phyloP scores from a whole-genome alignment of 75 land plant genomes.

The Chamaecyparis obtusa region DNA sequence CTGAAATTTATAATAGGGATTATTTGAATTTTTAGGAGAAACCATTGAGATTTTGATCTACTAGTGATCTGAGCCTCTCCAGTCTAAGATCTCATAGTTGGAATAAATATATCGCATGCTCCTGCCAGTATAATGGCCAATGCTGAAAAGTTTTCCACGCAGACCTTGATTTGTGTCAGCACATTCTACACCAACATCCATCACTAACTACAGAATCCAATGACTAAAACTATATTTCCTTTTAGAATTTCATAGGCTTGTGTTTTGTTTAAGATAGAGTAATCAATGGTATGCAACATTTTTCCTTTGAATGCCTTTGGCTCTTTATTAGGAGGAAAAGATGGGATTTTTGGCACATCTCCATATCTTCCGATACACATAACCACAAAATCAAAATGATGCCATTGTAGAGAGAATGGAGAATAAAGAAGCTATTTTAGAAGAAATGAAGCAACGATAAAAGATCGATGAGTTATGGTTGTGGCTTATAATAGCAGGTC shows the following conservation, averaged over 20 bases:
- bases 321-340: constrained; percentile 43
- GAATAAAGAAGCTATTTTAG: too few relatives aligned
- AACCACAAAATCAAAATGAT: constrained; percentile 60
- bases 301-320: constrained; percentile 65
- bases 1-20: too few relatives aligned
- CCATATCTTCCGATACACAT: constrained; percentile 78
- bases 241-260: constrained; percentile 31
- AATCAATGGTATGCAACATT: constrained; percentile 74
- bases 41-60: too few relatives aligned
- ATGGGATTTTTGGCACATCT: constrained; percentile 60
- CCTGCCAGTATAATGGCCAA: too few relatives aligned
- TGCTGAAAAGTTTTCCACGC: too few relatives aligned
- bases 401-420: constrained; percentile 33
- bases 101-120: too few relatives aligned
- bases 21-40: too few relatives aligned
- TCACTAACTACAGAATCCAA: constrained; percentile 73
- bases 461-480: too few relatives aligned
- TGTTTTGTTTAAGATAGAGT: constrained; percentile 46
- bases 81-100: too few relatives aligned
- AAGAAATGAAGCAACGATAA: too few relatives aligned
- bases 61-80: too few relatives aligned
- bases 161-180: constrained; percentile 84
- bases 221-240: constrained; percentile 65
- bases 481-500: too few relatives aligned
- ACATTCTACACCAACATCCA: constrained; percentile 72